phyloP scores from a whole-genome alignment of 2,329 filamentous ascomycete species.

The Cercospora brassicicola region DNA sequence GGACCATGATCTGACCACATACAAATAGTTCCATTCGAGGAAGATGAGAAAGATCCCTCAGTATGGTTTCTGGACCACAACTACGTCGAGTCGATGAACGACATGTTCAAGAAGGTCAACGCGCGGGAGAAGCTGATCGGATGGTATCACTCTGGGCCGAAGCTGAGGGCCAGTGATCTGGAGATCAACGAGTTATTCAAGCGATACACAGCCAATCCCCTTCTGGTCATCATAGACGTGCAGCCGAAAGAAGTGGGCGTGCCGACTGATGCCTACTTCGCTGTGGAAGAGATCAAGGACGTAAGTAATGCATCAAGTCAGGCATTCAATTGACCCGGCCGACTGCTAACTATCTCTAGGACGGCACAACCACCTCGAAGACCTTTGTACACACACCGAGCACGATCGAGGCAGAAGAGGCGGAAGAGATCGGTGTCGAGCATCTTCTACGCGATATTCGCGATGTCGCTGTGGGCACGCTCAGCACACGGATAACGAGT shows the following conservation, averaged over 20 bases:
- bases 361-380: slow-evolving; percentile 93
- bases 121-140: slow-evolving; percentile 97
- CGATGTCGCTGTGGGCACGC: slow-evolving; percentile 93
- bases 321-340: not conserved
- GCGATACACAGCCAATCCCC: slow-evolving; percentile 92
- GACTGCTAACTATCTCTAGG: slow-evolving; percentile 55
- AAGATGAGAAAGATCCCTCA: slow-evolving; percentile 96
- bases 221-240: slow-evolving; percentile 97
- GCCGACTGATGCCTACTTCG: slow-evolving; percentile 97
- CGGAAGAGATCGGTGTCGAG: slow-evolving; percentile 97
- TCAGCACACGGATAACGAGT: slow-evolving; percentile 94
- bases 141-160: slow-evolving; percentile 98
- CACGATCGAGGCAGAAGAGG: slow-evolving; percentile 97
- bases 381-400: slow-evolving; percentile 98
- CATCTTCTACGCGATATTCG: slow-evolving; percentile 96
- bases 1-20: slow-evolving; percentile 8
- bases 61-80: slow-evolving; percentile 99
- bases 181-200: slow-evolving; percentile 99
- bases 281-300: slow-evolving; percentile 99
- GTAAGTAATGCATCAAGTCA: slow-evolving; percentile 49
- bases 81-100: slow-evolving; percentile 98
- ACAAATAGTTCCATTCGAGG: slow-evolving; percentile 84
- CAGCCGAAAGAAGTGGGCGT: slow-evolving; percentile 97
- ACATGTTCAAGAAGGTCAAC: slow-evolving; percentile 99
- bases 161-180: slow-evolving; percentile 91